phyloP scores from a whole-genome alignment of 2,329 filamentous ascomycete genomes.

The Xylariales sp. region DNA sequence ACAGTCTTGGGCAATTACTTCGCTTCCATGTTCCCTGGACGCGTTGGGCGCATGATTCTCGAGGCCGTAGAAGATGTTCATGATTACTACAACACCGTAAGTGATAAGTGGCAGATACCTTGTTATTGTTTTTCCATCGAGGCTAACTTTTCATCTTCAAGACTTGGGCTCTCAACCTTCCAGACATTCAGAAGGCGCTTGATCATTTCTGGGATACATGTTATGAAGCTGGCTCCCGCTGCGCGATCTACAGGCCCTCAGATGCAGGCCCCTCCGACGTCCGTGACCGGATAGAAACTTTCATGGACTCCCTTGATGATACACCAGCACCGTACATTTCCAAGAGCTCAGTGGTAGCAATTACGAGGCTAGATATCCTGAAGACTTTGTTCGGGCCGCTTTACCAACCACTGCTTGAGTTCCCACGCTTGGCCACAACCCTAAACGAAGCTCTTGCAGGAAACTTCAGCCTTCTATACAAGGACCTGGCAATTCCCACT shows the following conservation, averaged over 20 bases:
- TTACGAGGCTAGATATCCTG: conserved; percentile 27
- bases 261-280: conserved; percentile 25
- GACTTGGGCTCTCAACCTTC: conserved; percentile 30
- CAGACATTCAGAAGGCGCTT: conserved; percentile 30
- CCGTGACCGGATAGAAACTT: conserved; percentile 24
- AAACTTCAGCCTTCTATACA: conserved; percentile 18
- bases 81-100: conserved; percentile 28
- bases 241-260: conserved; percentile 19
- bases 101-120: too few species aligned
- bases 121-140: too few species aligned
- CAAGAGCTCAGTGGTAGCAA: conserved; percentile 15
- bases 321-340: conserved; percentile 18
- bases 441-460: conserved; percentile 22
- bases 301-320: conserved; percentile 22
- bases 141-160: conserved; percentile 4
- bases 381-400: conserved; percentile 19
- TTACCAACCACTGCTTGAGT: conserved; percentile 23
- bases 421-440: conserved; percentile 8
- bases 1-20: conserved; percentile 39
- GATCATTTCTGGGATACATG: conserved; percentile 31
- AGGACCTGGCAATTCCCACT: background rate
- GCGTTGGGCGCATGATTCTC: conserved; percentile 35
- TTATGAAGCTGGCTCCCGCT: conserved; percentile 22
- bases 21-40: conserved; percentile 35
- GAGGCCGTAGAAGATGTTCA: conserved; percentile 32